Percentiles rank a stretch among this genome's conserved stretches.
These are phyloP conservation scores for Phaeophleospora eucalypticola DNA, from an alignment of 2,329 filamentous ascomycete species.

Conservation along the genomic window DNA sequence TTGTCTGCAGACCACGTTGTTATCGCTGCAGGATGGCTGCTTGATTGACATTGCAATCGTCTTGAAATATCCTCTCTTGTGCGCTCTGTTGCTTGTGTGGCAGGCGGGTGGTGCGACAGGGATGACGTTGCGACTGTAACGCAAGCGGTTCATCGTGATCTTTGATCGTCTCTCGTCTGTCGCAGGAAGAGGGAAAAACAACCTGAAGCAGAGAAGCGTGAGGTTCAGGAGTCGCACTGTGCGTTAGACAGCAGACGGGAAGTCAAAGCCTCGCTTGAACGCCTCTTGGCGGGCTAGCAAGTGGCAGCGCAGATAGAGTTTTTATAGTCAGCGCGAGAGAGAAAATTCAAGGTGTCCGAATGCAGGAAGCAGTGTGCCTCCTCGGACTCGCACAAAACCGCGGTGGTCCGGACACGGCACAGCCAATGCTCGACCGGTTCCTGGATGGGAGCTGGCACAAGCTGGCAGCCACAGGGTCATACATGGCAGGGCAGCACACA, in stretches of 20 bases:
- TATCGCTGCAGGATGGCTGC: too few relatives aligned
- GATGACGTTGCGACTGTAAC: neutral
- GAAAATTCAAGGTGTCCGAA: too few relatives aligned
- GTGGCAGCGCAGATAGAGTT: too few relatives aligned
- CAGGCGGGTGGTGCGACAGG: neutral
- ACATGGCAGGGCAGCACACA: neutral
- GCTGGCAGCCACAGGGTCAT: neutral
- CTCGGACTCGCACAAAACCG: too few relatives aligned
- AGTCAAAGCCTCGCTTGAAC: neutral
- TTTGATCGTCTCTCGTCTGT: too few relatives aligned
- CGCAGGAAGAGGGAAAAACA: neutral
- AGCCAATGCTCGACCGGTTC: neutral
- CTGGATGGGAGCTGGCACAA: neutral
- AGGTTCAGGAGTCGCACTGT: neutral
- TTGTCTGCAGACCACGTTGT: too few relatives aligned
- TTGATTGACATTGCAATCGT: too few relatives aligned
- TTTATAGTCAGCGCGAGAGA: too few relatives aligned
- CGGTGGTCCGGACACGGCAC: neutral
- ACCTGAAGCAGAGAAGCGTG: neutral
- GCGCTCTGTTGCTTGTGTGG: too few relatives aligned
- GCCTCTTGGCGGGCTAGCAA: too few relatives aligned
- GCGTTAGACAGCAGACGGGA: neutral
- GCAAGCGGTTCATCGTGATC: neutral
- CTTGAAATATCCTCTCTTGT: too few relatives aligned
- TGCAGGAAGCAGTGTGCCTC: too few relatives aligned